Base-by-base conservation (phyloP, 108 stramenopile genomes). In the Cyclostephanos invisitatus region DNA sequence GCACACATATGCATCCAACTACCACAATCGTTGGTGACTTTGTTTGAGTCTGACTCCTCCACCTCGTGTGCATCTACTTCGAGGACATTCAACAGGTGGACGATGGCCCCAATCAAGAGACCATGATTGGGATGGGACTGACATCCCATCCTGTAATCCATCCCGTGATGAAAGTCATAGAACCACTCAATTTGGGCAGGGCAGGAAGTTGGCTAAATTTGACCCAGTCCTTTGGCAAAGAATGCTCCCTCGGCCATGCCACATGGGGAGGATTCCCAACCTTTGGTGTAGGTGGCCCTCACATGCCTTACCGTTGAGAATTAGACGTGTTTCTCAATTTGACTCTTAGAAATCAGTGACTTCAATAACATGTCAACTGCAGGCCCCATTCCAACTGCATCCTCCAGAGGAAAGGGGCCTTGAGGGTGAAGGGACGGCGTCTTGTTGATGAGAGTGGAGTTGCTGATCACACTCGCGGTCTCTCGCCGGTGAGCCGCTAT, bases 221-320 rank as follows among this genome's bases (percentile, higher is more conserved):
- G 24, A 6, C 51, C 24, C 1, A 5, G 3, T 53, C 51, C 51
- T 20, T 53, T 53, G n/a, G n/a, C n/a, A n/a, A n/a, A n/a, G n/a
- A n/a, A n/a, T n/a, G n/a, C n/a, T n/a, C n/a, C n/a, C n/a, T n/a
- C n/a, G n/a, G n/a, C n/a, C n/a, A n/a, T n/a, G n/a, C n/a, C n/a
- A n/a, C n/a, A n/a, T n/a, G n/a, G n/a, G n/a, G n/a, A n/a, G n/a
- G n/a, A n/a, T n/a, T n/a, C n/a, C n/a, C n/a, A n/a, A n/a, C n/a
- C n/a, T n/a, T n/a, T n/a, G n/a, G n/a, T n/a, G n/a, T n/a, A n/a
- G n/a, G n/a, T n/a, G n/a, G n/a, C 5, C 32, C 73, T 20, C 11
- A 56, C 44, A 8, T 51, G 54, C 35, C 78, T 7, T 12, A 70
- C 32, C n/a, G 79, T 73, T 2, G 25, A 27, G 29, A 58, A 80